Conservation (phyloP, 352 stramenopile species). For the Pythium inflatum region DNA sequence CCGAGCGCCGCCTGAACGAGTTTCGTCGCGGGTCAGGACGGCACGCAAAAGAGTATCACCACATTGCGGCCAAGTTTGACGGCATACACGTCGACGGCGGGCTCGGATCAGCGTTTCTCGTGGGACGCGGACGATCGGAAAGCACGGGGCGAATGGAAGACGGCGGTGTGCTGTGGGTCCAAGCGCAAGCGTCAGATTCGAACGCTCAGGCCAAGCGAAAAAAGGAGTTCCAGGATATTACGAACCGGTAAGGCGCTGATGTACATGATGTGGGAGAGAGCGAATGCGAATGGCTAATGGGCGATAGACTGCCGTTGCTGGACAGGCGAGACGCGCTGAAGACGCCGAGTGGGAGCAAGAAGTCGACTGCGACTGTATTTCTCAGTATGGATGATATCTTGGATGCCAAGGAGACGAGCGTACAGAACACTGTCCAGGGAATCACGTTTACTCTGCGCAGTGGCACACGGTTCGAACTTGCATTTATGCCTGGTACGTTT, state of each 20-base stretch:
- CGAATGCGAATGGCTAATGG: background rate
- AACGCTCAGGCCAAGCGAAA: slow-evolving; percentile 53
- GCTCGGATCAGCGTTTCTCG: slow-evolving; percentile 42
- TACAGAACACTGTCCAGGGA: slow-evolving; percentile 52
- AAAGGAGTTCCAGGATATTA: slow-evolving; percentile 66
- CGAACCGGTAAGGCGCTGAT: slow-evolving; percentile 35
- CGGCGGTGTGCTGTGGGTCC: slow-evolving; percentile 60
- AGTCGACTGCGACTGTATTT: slow-evolving; percentile 45
- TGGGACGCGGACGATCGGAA: slow-evolving; percentile 12
- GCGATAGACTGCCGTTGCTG: slow-evolving; percentile 16
- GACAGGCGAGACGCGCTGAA: slow-evolving; percentile 31
- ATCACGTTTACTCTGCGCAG: slow-evolving; percentile 43
- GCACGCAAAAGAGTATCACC: slow-evolving; percentile 45
- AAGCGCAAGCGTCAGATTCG: slow-evolving; percentile 53
- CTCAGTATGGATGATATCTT: slow-evolving; percentile 38
- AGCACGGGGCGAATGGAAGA: slow-evolving; percentile 9
- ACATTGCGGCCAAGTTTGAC: slow-evolving; percentile 58
- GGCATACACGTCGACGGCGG: slow-evolving; percentile 54
- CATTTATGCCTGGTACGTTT: slow-evolving; percentile 61
- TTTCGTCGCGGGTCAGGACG: slow-evolving; percentile 41
- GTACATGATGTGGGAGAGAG: background rate
- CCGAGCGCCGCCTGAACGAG: slow-evolving; percentile 40
- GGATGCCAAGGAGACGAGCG: slow-evolving; percentile 31
- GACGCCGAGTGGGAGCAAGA: slow-evolving; percentile 28
- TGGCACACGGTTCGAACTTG: slow-evolving; percentile 51